Evolutionary conservation across 2,329 filamentous ascomycete species (phyloP).

Genomic region (Diplodia corticola): DNA sequence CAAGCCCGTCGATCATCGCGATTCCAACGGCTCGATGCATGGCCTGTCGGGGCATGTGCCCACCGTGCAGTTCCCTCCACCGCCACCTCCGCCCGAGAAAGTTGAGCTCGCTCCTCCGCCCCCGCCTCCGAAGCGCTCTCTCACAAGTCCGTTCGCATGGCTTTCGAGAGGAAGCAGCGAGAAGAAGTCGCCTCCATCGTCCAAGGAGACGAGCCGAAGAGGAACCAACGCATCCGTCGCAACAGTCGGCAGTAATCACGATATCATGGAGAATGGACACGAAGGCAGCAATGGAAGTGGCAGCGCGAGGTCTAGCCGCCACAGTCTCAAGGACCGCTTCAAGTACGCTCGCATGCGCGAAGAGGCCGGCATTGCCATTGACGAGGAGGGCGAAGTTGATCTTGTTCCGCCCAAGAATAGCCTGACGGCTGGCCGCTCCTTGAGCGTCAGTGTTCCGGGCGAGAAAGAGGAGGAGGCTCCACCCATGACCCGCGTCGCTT

Average conservation of each 20-base stretch:
- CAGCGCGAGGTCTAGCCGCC: conserved; percentile 38
- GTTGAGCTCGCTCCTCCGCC: conserved; percentile 38
- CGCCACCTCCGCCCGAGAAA: conserved; percentile 35
- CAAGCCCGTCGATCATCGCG: conserved; percentile 3
- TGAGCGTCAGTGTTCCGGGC: conserved; percentile 48
- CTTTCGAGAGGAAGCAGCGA: conserved; percentile 66
- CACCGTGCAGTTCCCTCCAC: conserved; percentile 54
- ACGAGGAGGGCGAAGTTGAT: conserved; percentile 49
- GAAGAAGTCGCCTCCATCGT: conserved; percentile 59
- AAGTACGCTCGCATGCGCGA: conserved; percentile 48
- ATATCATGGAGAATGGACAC: conserved; percentile 60
- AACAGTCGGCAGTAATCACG: conserved; percentile 76
- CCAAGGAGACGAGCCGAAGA: conserved; percentile 54
- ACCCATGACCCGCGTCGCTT: conserved; percentile 28
- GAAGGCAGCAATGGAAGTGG: conserved; percentile 29
- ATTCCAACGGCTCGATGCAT: conserved; percentile 47
- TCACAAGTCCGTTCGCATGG: conserved; percentile 87
- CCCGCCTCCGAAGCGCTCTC: conserved; percentile 61
- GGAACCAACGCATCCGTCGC: conserved; percentile 80
- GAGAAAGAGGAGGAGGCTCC: conserved; percentile 46
- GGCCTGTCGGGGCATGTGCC: conserved; percentile 73
- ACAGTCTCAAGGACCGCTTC: conserved; percentile 50
- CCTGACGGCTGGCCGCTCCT: conserved; percentile 34
- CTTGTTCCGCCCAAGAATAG: conserved; percentile 5
- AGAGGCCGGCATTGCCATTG: conserved; percentile 43